These are phyloP conservation scores for Canariomyces notabilis DNA, from an alignment of 2,329 filamentous ascomycete species.

Conservation along the genomic window DNA sequence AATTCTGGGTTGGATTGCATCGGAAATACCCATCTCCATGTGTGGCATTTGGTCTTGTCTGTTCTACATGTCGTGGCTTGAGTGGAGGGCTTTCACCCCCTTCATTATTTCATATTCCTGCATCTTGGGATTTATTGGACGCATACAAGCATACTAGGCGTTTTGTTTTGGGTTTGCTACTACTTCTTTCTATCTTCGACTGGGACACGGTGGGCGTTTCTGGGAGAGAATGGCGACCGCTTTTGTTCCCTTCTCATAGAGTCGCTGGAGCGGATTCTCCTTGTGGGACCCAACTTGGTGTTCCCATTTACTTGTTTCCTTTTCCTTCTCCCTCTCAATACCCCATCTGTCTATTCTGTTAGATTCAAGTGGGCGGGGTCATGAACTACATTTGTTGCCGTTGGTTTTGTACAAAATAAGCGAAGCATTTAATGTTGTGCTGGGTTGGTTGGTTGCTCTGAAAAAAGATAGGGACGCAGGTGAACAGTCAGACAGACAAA, in stretches of 20 bases:
- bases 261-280: not conserved
- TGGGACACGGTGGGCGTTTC: not conserved
- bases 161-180: too few species aligned
- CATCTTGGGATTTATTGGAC: not conserved
- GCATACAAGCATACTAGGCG: not conserved
- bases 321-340: constrained; percentile 3
- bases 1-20: constrained; percentile 6
- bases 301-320: constrained; percentile 8
- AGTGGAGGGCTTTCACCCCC: too few species aligned
- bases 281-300: not conserved
- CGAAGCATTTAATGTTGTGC: too few species aligned
- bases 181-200: too few species aligned
- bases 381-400: too few species aligned
- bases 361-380: constrained; percentile 1
- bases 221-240: not conserved
- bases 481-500: too few species aligned
- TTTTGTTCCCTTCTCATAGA: too few species aligned
- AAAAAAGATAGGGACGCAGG: too few species aligned
- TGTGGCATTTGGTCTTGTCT: not conserved
- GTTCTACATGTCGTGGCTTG: not conserved
- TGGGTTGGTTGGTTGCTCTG: too few species aligned
- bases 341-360: constrained; percentile 1
- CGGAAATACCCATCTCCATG: not conserved
- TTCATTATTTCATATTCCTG: constrained; percentile 1
- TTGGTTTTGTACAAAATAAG: too few species aligned